These are phyloP conservation scores for Candida nemodendra DNA, from an alignment of 805 yeast genomes.

Conservation along the genomic window DNA sequence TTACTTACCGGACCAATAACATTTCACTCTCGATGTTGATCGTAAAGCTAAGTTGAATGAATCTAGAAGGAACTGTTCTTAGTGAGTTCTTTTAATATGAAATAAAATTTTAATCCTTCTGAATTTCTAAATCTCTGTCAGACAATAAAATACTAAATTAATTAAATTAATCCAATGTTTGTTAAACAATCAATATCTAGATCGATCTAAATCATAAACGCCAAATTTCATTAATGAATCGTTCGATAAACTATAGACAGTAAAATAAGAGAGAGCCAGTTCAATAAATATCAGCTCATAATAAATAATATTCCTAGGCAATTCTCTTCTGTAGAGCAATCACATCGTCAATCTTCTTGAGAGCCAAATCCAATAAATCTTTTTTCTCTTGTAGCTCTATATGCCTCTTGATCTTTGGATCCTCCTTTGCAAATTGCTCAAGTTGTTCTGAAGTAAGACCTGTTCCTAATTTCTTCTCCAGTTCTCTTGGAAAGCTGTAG, in stretches of 20 bases:
- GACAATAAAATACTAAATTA: too few species aligned
- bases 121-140: too few species aligned
- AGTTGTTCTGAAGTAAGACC: slow-evolving; percentile 71
- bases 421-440: slow-evolving; percentile 90
- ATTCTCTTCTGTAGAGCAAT: slow-evolving; percentile 56
- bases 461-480: slow-evolving; percentile 70
- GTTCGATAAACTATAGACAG: background rate
- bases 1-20: too few species aligned
- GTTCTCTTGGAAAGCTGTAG: slow-evolving; percentile 92
- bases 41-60: too few species aligned
- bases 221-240: background rate
- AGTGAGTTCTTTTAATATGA: too few species aligned
- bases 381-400: slow-evolving; percentile 92
- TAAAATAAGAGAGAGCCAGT: background rate
- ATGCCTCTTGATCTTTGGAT: slow-evolving; percentile 85
- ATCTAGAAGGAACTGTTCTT: too few species aligned
- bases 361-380: slow-evolving; percentile 79
- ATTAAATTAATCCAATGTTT: too few species aligned
- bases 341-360: slow-evolving; percentile 82
- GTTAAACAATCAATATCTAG: too few species aligned
- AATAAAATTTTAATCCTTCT: too few species aligned
- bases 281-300: too few species aligned
- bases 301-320: slow-evolving; percentile 1
- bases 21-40: too few species aligned
- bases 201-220: slow-evolving; percentile 1